Evolutionary conservation across 1,284 basidiomycete genomes (phyloP).

Genomic region (Xerocomus nothofagi): DNA sequence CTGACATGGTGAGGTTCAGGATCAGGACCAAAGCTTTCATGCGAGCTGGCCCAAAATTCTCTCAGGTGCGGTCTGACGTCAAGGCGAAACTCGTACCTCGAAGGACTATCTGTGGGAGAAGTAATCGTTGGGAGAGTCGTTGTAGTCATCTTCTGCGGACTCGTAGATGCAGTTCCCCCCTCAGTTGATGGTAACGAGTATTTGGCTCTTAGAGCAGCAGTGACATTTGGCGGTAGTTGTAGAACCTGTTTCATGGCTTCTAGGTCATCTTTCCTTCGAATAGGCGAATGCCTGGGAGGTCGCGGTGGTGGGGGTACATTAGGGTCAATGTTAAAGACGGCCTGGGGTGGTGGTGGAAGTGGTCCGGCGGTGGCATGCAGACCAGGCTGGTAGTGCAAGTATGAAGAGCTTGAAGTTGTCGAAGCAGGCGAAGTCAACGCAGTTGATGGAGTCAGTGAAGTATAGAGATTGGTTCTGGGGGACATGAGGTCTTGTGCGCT

Average conservation of each 20-base stretch:
- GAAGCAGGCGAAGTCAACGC: slow-evolving; percentile 29
- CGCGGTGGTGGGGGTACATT: slow-evolving; percentile 57
- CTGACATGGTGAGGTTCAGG: slow-evolving; percentile 49
- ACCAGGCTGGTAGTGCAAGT: slow-evolving; percentile 64
- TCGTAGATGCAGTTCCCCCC: slow-evolving; percentile 4
- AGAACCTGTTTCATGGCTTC: slow-evolving; percentile 57
- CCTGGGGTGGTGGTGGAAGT: slow-evolving; percentile 63
- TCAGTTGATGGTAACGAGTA: slow-evolving; percentile 11
- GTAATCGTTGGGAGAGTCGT: background rate
- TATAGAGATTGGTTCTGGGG: slow-evolving; percentile 27
- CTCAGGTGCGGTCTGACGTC: background rate
- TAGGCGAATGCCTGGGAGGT: slow-evolving; percentile 62
- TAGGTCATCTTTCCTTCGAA: slow-evolving; percentile 44
- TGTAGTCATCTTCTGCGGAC: slow-evolving; percentile 3
- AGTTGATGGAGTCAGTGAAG: slow-evolving; percentile 29
- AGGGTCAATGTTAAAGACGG: slow-evolving; percentile 48
- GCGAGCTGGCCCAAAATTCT: slow-evolving; percentile 11
- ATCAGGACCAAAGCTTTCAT: slow-evolving; percentile 20
- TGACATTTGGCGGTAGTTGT: slow-evolving; percentile 55
- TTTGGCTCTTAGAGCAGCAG: slow-evolving; percentile 41
- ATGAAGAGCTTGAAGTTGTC: slow-evolving; percentile 38
- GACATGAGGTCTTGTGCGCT: slow-evolving; percentile 34
- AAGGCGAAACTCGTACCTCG: slow-evolving; percentile 23
- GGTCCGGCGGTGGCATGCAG: slow-evolving; percentile 70
- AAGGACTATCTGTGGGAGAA: slow-evolving; percentile 13